A percentile compares a stretch with the other conserved stretches of the same genome.
phyloP scores from a whole-genome alignment of 371 early-diverging fungal genomes.

The Coemansia sp. region DNA sequence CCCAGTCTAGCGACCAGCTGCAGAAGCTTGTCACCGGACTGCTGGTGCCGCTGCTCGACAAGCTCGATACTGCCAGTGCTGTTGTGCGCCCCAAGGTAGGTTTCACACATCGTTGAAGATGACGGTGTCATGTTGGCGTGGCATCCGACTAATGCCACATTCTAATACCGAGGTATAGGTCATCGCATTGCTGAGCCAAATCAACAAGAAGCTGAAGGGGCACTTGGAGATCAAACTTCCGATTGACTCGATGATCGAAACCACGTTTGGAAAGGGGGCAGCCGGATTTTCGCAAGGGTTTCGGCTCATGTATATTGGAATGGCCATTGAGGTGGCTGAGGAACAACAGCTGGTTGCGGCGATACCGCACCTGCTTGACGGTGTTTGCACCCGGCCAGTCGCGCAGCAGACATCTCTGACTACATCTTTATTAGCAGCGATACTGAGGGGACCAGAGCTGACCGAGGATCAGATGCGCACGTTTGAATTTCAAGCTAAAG shows the following conservation, averaged over 20 bases:
- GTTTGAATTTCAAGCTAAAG: constrained; percentile 6
- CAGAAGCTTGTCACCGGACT: constrained; percentile 67
- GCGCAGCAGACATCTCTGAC: constrained; percentile 13
- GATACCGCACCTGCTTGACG: constrained; percentile 47
- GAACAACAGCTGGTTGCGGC: constrained; percentile 30
- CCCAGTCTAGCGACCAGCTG: constrained; percentile 71
- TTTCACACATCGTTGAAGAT: background rate
- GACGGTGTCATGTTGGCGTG: background rate
- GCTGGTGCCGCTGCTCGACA: constrained; percentile 74
- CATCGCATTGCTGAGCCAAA: constrained; percentile 73
- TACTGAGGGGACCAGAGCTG: constrained; percentile 9
- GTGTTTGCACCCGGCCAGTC: constrained; percentile 10
- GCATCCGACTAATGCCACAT: background rate
- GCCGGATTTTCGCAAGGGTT: constrained; percentile 36
- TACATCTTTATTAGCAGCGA: constrained; percentile 22
- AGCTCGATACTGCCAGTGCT: constrained; percentile 58
- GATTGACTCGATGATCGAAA: constrained; percentile 52
- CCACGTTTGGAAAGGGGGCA: constrained; percentile 23
- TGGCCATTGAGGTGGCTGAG: constrained; percentile 22
- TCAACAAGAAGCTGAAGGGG: constrained; percentile 75
- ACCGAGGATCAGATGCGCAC: constrained; percentile 12
- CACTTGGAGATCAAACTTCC: constrained; percentile 64
- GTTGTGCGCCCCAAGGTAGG: constrained; percentile 29
- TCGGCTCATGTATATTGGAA: constrained; percentile 36
- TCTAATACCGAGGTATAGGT: constrained; percentile 53